These are phyloP conservation scores for Filobasidium wieringae DNA, from an alignment of 768 basidiomycete species.

Conservation along the genomic window DNA sequence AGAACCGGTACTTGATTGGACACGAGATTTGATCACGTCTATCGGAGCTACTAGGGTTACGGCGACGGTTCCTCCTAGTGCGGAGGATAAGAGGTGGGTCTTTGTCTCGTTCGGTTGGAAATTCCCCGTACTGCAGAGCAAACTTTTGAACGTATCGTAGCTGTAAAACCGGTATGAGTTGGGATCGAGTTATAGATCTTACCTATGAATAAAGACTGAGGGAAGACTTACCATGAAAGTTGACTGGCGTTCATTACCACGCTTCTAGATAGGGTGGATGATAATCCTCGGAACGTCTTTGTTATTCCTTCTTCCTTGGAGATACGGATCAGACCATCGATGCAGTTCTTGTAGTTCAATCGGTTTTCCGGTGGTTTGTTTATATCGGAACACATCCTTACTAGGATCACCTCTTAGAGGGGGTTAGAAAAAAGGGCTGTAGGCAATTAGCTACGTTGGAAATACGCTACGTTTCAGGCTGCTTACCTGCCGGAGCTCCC, in stretches of 20 bases:
- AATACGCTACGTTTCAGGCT: background rate
- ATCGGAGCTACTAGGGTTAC: constrained; percentile 14
- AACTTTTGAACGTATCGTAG: constrained; percentile 19
- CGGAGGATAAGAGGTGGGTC: constrained; percentile 15
- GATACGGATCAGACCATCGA: constrained; percentile 15
- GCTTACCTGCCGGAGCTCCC: constrained; percentile 15
- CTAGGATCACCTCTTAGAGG: constrained; percentile 15
- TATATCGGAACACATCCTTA: constrained; percentile 16
- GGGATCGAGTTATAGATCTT: background rate
- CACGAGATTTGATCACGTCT: constrained; percentile 20
- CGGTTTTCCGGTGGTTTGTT: constrained; percentile 14
- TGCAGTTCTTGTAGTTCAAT: constrained; percentile 11
- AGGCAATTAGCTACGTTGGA: background rate
- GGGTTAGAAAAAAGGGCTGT: background rate
- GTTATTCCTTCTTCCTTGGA: constrained; percentile 15
- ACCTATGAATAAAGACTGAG: background rate
- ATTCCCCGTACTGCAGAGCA: constrained; percentile 7
- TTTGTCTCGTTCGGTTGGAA: constrained; percentile 10
- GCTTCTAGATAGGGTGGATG: constrained; percentile 11
- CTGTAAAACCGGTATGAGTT: background rate
- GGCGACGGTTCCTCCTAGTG: constrained; percentile 16
- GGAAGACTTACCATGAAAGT: constrained; percentile 9
- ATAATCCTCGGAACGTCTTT: constrained; percentile 12
- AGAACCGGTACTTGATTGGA: constrained; percentile 8
- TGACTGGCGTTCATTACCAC: constrained; percentile 14